Evolutionary conservation across 2,329 filamentous ascomycete genomes (phyloP).

Genomic region (Colletotrichum tamarilloi): DNA sequence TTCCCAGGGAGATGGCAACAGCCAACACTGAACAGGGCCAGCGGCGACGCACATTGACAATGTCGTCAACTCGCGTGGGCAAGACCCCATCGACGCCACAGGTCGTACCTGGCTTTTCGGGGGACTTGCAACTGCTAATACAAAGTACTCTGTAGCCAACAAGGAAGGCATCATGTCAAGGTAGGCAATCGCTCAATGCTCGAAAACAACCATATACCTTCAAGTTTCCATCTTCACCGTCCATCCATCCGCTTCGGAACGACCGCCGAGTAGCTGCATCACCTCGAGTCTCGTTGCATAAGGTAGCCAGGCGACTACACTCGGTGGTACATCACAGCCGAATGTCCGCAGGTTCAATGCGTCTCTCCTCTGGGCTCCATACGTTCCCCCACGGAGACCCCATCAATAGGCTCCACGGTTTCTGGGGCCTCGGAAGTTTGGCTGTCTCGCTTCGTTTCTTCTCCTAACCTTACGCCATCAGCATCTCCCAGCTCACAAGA

Average conservation of each 20-base stretch:
- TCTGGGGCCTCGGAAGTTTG: constrained; percentile 12
- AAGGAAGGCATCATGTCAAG: not conserved
- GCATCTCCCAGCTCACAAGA: not conserved
- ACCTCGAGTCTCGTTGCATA: constrained; percentile 17
- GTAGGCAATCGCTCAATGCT: not conserved
- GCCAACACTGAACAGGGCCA: not conserved
- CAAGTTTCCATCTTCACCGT: not conserved
- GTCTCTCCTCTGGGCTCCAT: constrained; percentile 1
- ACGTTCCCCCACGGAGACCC: constrained; percentile 18
- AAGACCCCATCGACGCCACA: not conserved
- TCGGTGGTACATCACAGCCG: not conserved
- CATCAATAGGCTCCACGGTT: constrained; percentile 22
- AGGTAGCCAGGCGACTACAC: not conserved
- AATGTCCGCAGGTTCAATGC: constrained; percentile 12
- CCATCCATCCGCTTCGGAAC: too few relatives aligned
- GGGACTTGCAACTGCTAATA: not conserved
- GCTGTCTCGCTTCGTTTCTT: constrained; percentile 17
- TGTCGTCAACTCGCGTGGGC: not conserved
- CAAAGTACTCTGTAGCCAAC: not conserved
- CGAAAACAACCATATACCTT: not conserved
- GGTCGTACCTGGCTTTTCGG: not conserved
- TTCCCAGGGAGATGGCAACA: not conserved
- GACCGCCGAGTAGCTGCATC: not conserved
- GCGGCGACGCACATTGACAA: not conserved
- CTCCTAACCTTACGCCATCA: not conserved